Conservation (phyloP, 805 yeast genomes). For the Myxozyma vanderwaltii region DNA sequence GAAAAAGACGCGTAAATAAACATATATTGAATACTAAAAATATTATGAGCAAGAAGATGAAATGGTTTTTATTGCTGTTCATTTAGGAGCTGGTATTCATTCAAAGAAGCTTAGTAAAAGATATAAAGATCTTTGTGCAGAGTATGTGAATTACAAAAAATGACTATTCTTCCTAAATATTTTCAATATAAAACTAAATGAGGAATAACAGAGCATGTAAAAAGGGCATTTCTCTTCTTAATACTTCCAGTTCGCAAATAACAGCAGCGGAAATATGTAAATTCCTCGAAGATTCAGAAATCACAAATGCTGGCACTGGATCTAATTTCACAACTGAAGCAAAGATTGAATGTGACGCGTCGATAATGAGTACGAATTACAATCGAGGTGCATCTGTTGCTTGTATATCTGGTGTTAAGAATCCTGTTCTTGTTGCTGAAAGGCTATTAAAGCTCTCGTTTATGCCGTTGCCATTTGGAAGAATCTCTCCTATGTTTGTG, state of each 20-base stretch:
- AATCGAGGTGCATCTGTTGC: conserved; percentile 39
- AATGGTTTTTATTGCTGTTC: conserved; percentile 37
- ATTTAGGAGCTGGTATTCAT: conserved; percentile 43
- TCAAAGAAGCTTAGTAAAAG: conserved; percentile 14
- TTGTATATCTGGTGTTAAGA: conserved; percentile 40
- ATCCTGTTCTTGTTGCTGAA: conserved; percentile 41
- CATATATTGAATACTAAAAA: background rate
- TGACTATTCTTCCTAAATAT: too few relatives aligned
- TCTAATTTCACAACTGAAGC: conserved; percentile 44
- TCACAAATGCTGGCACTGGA: conserved; percentile 48
- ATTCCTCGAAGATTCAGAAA: conserved; percentile 42
- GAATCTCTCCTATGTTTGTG: conserved; percentile 33
- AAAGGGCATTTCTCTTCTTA: conserved; percentile 34
- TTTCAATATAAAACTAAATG: too few relatives aligned
- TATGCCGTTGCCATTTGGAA: conserved; percentile 20
- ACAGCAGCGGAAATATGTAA: conserved; percentile 38
- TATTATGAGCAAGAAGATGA: background rate
- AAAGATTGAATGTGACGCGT: conserved; percentile 48
- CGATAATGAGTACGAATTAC: conserved; percentile 36
- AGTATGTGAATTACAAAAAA: conserved; percentile 9
- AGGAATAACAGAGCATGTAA: conserved; percentile 29
- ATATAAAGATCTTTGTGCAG: conserved; percentile 26
- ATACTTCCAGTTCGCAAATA: background rate
- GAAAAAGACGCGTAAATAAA: background rate
- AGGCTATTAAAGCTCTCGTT: conserved; percentile 33